A percentile compares a stretch with the other conserved stretches of the same genome.
phyloP scores from a whole-genome alignment of 345 rosid species.

The Sonneratia caseolaris region DNA sequence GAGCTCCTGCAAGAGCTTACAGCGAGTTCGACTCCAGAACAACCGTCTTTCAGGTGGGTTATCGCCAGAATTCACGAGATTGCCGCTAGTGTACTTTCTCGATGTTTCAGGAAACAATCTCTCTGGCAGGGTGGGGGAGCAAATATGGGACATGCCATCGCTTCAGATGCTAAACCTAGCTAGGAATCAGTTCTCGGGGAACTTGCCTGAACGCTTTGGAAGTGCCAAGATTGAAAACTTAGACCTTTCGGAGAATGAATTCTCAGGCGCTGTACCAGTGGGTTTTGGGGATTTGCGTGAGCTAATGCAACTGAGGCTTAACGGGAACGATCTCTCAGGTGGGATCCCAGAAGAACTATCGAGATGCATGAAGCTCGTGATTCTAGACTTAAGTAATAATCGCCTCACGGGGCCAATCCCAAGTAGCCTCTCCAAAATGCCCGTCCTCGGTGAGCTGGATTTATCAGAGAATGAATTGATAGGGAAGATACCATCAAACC shows the following conservation, averaged over 20 bases:
- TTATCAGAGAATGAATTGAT: conserved; percentile 56
- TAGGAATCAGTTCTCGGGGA: conserved; percentile 46
- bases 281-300: conserved; percentile 33
- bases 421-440: conserved; percentile 32
- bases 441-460: conserved; percentile 66
- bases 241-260: conserved; percentile 48
- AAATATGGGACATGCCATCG: conserved; percentile 58
- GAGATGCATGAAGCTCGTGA: conserved; percentile 62
- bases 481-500: conserved; percentile 48
- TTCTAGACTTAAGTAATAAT: conserved; percentile 71
- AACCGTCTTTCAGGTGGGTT: conserved; percentile 52
- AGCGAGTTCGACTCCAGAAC: conserved; percentile 64
- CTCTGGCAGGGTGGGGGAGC: conserved; percentile 36
- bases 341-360: conserved; percentile 58
- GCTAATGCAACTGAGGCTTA: conserved; percentile 51
- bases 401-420: conserved; percentile 57
- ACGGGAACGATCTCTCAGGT: conserved; percentile 47
- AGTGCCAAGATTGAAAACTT: conserved; percentile 50
- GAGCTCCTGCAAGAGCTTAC: conserved; percentile 48
- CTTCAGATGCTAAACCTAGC: conserved; percentile 72
- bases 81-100: conserved; percentile 60
- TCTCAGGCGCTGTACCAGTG: conserved; percentile 49
- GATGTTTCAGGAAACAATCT: conserved; percentile 69
- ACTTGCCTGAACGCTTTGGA: conserved; percentile 47
- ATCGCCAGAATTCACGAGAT: conserved; percentile 37